phyloP scores from a whole-genome alignment of 495 filamentous ascomycete species.

The Jackrogersella multiformis region DNA sequence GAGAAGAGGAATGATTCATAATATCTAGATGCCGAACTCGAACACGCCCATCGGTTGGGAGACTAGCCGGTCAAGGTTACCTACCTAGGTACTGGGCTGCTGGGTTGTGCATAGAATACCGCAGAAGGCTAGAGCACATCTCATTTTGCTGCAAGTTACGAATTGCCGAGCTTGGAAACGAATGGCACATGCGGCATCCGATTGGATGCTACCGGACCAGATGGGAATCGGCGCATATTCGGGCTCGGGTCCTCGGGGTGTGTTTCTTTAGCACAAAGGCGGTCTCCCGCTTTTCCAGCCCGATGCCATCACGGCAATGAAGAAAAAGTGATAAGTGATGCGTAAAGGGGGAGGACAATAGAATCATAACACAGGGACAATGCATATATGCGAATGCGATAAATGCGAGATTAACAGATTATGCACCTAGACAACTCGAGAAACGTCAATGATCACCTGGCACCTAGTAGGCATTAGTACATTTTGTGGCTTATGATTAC shows the following conservation, averaged over 20 bases:
- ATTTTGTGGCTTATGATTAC: constrained; percentile 6
- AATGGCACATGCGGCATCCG: constrained; percentile 16
- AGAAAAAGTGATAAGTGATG: background rate
- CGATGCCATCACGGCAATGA: constrained; percentile 14
- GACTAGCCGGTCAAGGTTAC: constrained; percentile 29
- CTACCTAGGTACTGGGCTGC: background rate
- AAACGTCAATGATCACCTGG: no score
- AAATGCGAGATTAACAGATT: no score
- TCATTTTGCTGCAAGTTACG: constrained; percentile 13
- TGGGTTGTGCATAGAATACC: constrained; percentile 15
- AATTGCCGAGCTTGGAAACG: constrained; percentile 36
- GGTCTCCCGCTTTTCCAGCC: constrained; percentile 1
- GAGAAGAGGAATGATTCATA: background rate
- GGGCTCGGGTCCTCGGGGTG: constrained; percentile 20
- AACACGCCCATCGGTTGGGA: constrained; percentile 16
- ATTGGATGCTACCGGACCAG: constrained; percentile 26
- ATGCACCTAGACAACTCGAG: no score
- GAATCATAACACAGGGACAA: no score
- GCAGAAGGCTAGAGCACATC: constrained; percentile 16
- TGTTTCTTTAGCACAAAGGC: background rate
- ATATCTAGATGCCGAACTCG: constrained; percentile 34
- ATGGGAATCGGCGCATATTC: constrained; percentile 27
- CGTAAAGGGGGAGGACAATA: background rate
- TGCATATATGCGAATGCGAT: no score
- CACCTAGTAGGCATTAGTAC: no score